Evolutionary conservation across 2,329 filamentous ascomycete species (phyloP), one percentile per base, ranked within the genome.

Genomic region (Elsinoe perseae): DNA sequence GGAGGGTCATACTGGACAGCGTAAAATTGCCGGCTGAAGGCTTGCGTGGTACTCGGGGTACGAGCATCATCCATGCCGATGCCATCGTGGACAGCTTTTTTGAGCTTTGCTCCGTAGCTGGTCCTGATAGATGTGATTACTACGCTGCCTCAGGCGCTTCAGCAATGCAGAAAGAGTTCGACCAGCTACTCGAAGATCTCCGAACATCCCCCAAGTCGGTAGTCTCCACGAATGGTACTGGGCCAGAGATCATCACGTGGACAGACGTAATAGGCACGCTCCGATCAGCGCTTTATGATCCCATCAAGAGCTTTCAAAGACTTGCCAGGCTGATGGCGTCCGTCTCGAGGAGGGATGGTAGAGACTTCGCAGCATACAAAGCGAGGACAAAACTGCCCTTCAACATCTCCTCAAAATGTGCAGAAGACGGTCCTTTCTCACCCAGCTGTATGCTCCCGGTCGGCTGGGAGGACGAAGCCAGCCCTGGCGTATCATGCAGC

Each of bases 21-120:
- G 69, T 74, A 8, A 61, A 71, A 1, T 68, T 75, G 44, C 61
- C 66, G 2, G 65, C 69, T 25, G 79, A 82, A 60, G 73, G 77
- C 38, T 79, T 80, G 52, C 65, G 63, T 20, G 72, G 71, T 2
- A 65, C 66, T 62, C 82, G 77, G 78, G 76, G 72, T 56, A 68
- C 71, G 25, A 71, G 75, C 53, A 63, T 80, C 5, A 69, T 69
- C n/a, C 77, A 83, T 61, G 75, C 77, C 12, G 80, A 84, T 64
- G 71, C 74, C 53, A 74, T 79, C 4, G 73, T 82, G 61, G 66
- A 73, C 1, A 74, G 69, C 16, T 83, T 84, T 57, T 80, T 78
- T 61, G 67, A 70, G 16, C 73, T 75, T 38, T 85, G 82, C 63
- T 73, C 77, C 62, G 67, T 72, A 40, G 80, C 76, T 16, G 77